Conservation (phyloP, 345 rosid species). For the Bretschneidera sinensis region DNA sequence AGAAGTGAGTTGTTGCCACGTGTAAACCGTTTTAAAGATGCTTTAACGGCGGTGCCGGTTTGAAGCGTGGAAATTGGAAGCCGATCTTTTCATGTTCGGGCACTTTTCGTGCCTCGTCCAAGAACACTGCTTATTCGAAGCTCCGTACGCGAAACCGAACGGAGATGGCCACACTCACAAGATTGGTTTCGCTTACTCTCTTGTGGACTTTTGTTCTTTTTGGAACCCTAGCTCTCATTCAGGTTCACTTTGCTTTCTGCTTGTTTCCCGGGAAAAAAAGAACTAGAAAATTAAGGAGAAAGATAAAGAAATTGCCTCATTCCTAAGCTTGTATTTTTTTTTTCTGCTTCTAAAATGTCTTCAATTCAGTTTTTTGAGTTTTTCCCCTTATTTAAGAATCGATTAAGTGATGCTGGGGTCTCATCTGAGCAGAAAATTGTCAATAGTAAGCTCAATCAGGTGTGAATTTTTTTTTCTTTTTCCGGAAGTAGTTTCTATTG, state of each 20-base stretch:
- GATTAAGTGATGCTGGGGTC: constrained; percentile 44
- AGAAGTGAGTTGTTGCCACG: too few species aligned
- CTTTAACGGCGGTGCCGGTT: too few species aligned
- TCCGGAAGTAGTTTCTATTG: background rate
- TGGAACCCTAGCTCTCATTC: constrained; percentile 63
- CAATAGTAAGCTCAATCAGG: constrained; percentile 29
- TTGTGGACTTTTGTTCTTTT: constrained; percentile 57
- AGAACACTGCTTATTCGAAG: background rate
- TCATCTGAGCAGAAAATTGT: constrained; percentile 31
- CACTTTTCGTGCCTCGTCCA: background rate
- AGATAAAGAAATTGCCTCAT: background rate
- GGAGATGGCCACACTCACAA: constrained; percentile 50
- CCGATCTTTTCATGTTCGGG: too few species aligned
- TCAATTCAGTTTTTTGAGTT: background rate
- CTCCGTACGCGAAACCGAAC: background rate
- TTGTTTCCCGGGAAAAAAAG: constrained; percentile 1
- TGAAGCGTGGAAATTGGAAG: too few species aligned
- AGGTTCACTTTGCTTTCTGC: constrained; percentile 33
- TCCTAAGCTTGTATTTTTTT: background rate
- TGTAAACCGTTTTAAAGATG: too few species aligned
- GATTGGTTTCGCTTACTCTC: constrained; percentile 41
- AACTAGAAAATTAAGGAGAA: background rate
- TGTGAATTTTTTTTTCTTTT: constrained; percentile 5
- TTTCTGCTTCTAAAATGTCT: background rate
- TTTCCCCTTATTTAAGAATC: constrained; percentile 36